These are phyloP conservation scores for Gillenia trifoliata DNA, from an alignment of 306 rosid species.

Conservation along the genomic window DNA sequence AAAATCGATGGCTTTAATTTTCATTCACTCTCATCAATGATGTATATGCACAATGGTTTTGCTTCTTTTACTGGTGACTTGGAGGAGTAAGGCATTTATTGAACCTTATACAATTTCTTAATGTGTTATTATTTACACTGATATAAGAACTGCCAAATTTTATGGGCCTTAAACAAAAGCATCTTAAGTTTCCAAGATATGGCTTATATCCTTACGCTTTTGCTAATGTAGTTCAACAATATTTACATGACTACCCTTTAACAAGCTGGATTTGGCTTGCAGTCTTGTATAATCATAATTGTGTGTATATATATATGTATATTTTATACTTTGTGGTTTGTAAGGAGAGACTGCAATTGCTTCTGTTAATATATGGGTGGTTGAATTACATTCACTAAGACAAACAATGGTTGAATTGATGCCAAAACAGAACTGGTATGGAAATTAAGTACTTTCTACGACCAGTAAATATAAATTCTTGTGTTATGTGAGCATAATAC, in stretches of 20 bases:
- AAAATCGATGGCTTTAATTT: conserved; percentile 88
- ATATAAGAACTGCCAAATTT: neutral
- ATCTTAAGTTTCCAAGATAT: conserved; percentile 9
- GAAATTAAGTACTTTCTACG: neutral
- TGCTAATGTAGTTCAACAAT: neutral
- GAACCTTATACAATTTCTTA: conserved; percentile 9
- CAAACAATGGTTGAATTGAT: no score
- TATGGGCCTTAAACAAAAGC: conserved; percentile 10
- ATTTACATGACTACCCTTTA: neutral
- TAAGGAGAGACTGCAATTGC: neutral
- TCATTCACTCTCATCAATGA: conserved; percentile 92
- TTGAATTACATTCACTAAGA: neutral
- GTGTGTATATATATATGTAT: no score
- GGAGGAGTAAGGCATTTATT: conserved; percentile 77
- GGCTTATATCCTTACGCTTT: conserved; percentile 1
- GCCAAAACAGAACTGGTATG: neutral
- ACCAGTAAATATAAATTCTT: neutral
- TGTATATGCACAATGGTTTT: conserved; percentile 94
- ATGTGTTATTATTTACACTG: neutral
- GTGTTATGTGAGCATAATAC: neutral
- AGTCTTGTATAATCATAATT: neutral
- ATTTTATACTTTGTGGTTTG: neutral
- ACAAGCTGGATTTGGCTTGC: neutral
- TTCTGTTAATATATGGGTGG: neutral
- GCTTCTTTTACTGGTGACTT: conserved; percentile 92